Base-by-base conservation (phyloP, 164 flowering plant genomes). In the Chimonanthus salicifolius region DNA sequence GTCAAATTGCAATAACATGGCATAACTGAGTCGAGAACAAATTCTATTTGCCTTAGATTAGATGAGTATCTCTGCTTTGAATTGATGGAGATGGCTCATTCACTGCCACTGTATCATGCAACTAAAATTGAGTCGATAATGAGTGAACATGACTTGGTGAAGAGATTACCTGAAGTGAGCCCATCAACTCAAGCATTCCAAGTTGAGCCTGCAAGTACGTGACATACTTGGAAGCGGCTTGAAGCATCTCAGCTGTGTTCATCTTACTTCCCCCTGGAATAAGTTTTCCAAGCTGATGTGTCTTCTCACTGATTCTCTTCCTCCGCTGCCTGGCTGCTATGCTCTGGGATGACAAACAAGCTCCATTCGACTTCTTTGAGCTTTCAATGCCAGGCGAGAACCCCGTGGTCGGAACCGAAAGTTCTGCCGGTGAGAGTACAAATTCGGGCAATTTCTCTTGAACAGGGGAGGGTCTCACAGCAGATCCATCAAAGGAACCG, bases 231-330 rank as follows among this genome's bases (percentile, higher is more conserved):
- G 60, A 84, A 69, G 94, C 94, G 80, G 96, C 85, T 15, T 87
- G 88, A 49, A 94, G 74, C 98, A 94, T 94, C 50, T 94, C 89
- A 44, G 97, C 97, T 3, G 98, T 94, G 84, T 90, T 94, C 90
- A 92, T 83, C 83, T 82, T 90, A 2, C 69, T 81, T 2, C 89
- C 97, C 7, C 97, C 97, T 2, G 97, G 98, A 50, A 94, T 79
- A 20, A 94, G 86, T 83, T 84, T 90, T 66, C 88, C 91, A 48
- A 94, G 92, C 87, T 90, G 91, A 6, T 85, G 90, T 3, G 98
- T 92, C 91, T 89, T 94, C 81, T 88, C 94, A 2, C 87, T 84
- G 64, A 94, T 92, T 86, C 81, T 94, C 86, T 89, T 86, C 82
- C 98, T 83, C 87, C 98, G 83, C 78, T 89, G 85, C 72, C 97